phyloP scores from a whole-genome alignment of 2,329 filamentous ascomycete species.

The Ascochyta clinopodiicola region DNA sequence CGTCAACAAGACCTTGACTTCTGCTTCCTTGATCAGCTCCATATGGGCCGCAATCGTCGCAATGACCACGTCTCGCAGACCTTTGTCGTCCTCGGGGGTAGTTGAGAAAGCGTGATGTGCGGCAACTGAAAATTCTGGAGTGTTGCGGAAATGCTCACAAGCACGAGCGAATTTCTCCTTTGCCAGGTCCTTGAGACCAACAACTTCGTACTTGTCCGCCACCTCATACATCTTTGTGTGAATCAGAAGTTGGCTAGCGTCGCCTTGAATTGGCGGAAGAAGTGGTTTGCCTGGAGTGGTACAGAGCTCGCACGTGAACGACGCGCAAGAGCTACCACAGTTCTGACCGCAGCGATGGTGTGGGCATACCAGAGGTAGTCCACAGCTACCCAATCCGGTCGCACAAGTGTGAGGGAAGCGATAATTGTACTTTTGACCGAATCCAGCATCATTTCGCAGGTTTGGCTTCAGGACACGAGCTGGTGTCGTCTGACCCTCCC shows the following conservation, averaged over 20 bases:
- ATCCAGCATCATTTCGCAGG: too few relatives aligned
- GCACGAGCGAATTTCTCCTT: constrained; percentile 14
- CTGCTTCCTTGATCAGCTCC: constrained; percentile 1
- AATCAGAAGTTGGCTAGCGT: background rate
- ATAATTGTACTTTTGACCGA: too few relatives aligned
- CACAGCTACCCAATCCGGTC: too few relatives aligned
- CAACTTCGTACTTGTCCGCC: constrained; percentile 23
- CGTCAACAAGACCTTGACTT: background rate
- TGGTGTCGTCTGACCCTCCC: too few relatives aligned
- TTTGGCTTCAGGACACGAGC: too few relatives aligned
- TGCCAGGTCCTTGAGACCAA: constrained; percentile 15
- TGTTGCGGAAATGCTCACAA: constrained; percentile 20
- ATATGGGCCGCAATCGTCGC: constrained; percentile 31
- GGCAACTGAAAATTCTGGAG: constrained; percentile 29
- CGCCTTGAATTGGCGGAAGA: background rate
- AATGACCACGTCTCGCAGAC: constrained; percentile 35
- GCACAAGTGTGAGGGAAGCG: too few relatives aligned
- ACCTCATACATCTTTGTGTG: constrained; percentile 22
- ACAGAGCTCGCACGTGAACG: background rate
- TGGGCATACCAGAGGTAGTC: background rate
- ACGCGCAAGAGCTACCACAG: background rate
- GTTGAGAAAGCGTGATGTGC: constrained; percentile 33
- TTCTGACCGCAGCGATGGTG: background rate
- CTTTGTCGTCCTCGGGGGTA: constrained; percentile 34
- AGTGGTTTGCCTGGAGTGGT: background rate